These are phyloP conservation scores for Lolium rigidum DNA, from an alignment of 176 grass and related monocot species.

Conservation along the genomic window DNA sequence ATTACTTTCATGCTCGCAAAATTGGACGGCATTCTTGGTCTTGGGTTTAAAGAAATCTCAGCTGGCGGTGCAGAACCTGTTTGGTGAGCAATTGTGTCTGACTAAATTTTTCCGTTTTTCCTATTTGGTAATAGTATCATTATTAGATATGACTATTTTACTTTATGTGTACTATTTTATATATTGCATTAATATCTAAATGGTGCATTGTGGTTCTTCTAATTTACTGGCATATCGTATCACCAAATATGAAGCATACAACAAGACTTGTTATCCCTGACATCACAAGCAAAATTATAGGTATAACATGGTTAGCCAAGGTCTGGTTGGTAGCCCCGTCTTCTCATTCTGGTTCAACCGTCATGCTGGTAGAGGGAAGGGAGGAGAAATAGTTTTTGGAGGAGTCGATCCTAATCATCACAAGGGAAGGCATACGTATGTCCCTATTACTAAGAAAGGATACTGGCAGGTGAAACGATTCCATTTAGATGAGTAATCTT, in stretches of 20 bases:
- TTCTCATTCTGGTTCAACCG: slow-evolving; percentile 96
- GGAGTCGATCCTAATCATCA: slow-evolving; percentile 78
- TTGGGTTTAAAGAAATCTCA: slow-evolving; percentile 84
- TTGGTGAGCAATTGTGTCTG: slow-evolving; percentile 53
- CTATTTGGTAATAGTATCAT: slow-evolving; percentile 5
- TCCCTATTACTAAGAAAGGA: slow-evolving; percentile 67
- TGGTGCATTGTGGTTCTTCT: neutral
- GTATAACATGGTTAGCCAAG: slow-evolving; percentile 77
- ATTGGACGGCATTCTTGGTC: slow-evolving; percentile 93
- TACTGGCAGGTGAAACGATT: slow-evolving; percentile 74
- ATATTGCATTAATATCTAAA: neutral
- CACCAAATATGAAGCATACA: slow-evolving; percentile 3
- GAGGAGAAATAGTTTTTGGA: slow-evolving; percentile 94
- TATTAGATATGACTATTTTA: slow-evolving; percentile 6
- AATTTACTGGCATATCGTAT: neutral
- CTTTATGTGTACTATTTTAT: slow-evolving; percentile 1
- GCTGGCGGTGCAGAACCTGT: slow-evolving; percentile 60
- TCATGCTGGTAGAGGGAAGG: slow-evolving; percentile 60
- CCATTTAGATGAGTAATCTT: slow-evolving; percentile 13
- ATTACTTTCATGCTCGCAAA: slow-evolving; percentile 76
- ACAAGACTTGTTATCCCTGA: slow-evolving; percentile 12
- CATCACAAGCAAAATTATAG: slow-evolving; percentile 29
- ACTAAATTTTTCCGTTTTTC: neutral
- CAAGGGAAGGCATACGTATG: slow-evolving; percentile 42
- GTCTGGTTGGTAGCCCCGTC: slow-evolving; percentile 57